Conservation (phyloP, 1,284 basidiomycete genomes). For the Austroboletus olivaceoglutinosus region DNA sequence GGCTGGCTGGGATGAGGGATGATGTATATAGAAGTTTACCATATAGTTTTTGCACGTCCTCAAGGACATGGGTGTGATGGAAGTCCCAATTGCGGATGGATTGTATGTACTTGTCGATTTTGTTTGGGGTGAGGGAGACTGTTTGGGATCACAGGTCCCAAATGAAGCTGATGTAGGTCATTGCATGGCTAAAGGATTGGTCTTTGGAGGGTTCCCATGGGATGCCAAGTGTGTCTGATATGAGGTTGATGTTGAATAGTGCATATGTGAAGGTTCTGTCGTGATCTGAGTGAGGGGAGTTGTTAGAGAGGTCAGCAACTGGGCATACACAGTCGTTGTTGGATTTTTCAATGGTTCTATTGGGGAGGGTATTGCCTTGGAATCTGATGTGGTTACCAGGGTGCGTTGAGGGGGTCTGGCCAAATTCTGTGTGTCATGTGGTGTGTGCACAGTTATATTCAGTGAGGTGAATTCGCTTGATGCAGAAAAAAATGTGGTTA, state of each 20-base stretch:
- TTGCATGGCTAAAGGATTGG: slow-evolving; percentile 4
- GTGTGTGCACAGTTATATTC: not conserved
- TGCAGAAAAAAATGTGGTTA: not conserved
- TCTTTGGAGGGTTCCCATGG: slow-evolving; percentile 27
- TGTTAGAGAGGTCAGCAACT: too few species aligned
- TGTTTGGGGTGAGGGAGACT: not conserved
- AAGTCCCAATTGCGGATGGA: slow-evolving; percentile 5
- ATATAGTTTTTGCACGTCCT: slow-evolving; percentile 3
- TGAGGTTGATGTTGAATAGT: not conserved
- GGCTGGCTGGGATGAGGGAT: not conserved
- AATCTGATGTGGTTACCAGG: too few species aligned
- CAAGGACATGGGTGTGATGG: not conserved
- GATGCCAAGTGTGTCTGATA: slow-evolving; percentile 31
- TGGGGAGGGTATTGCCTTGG: too few species aligned
- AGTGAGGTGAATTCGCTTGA: not conserved
- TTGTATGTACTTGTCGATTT: not conserved
- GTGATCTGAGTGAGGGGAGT: rapidly evolving
- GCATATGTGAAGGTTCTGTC: not conserved
- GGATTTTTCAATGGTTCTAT: too few species aligned
- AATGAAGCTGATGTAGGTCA: slow-evolving; percentile 18
- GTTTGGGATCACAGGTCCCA: slow-evolving; percentile 10
- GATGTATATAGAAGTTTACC: slow-evolving; percentile 3
- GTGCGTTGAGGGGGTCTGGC: too few species aligned
- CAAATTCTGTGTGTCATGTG: too few species aligned
- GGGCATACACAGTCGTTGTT: too few species aligned